Base-by-base conservation (phyloP, 2,329 filamentous ascomycete genomes). In the Aspergillus hiratsukae region DNA sequence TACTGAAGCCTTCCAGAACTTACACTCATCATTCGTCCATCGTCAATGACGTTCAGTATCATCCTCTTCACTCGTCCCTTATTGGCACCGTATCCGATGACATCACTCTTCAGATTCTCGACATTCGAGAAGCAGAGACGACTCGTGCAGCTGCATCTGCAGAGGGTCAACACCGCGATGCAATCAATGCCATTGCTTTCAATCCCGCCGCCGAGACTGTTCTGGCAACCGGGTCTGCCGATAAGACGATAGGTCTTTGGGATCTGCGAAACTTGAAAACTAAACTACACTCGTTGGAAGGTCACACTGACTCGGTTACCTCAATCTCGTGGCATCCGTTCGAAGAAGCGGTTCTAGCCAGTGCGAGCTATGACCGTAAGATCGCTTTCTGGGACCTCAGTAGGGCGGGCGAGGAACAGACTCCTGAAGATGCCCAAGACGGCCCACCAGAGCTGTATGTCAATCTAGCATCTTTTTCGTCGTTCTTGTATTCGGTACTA, bases 341-440 rank as follows among this genome's bases (percentile, higher is more conserved):
- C 46, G 92, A 99, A 71, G 85, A 90, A 57, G 86, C 89, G 35
- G 89, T 99, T 58, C 80, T 99, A 27, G 94, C 91, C 54, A 97
- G 91, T 68, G 90, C 88, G 51, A 92, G 91, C 71, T 95, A 97
- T 70, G 94, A 99, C 72, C 85, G 94, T 49, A 86, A 95, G 64
- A 89, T 99, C 61, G 88, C 96, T 72, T 94, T 97, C 78, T 99
- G 94, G 94, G 94, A 99, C 71, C 81, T 97, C 48, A 92, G 90
- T 66, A 86, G 88, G 54, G 88, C 95, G 48, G 94, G 95, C 49
- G 91, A 96, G 69, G 94, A 99, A 76, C 94, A 97, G 75, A 87
- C 90, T 10, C 91, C 91, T 2, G 95, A 99, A 64, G 94, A 99
- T 73, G 88, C 88, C 51, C 93, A 97, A 65, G 94, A 99, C 70